Percentiles rank a stretch among this genome's conserved stretches.
These are phyloP conservation scores for Brassica carinata DNA, from an alignment of 345 rosid species.

Conservation along the genomic window DNA sequence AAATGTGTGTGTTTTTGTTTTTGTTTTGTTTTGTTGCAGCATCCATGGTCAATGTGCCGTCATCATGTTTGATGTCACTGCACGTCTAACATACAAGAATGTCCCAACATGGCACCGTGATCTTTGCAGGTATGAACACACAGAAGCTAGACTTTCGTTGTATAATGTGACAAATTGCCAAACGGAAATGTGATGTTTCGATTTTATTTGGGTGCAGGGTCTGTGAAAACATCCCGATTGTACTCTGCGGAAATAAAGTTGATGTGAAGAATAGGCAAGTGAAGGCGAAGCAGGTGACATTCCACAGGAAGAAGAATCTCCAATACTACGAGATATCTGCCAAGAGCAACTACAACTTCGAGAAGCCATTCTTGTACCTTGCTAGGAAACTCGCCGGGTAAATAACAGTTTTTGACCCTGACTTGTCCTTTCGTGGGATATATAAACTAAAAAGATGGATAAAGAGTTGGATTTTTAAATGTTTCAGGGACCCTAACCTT, in stretches of 20 bases:
- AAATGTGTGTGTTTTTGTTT: background rate
- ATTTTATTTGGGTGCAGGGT: slow-evolving; percentile 48
- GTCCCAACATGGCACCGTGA: slow-evolving; percentile 99
- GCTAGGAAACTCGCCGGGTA: slow-evolving; percentile 95
- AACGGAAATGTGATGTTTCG: background rate
- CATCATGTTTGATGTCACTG: slow-evolving; percentile 98
- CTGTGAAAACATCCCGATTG: slow-evolving; percentile 89
- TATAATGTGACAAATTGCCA: background rate
- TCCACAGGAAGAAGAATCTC: slow-evolving; percentile 94
- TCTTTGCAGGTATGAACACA: slow-evolving; percentile 67
- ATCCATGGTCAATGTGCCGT: slow-evolving; percentile 98
- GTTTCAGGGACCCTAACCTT: slow-evolving; percentile 66
- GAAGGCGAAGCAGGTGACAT: slow-evolving; percentile 91
- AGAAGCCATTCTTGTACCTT: slow-evolving; percentile 91
- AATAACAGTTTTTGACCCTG: background rate
- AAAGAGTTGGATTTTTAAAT: background rate
- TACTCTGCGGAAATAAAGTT: slow-evolving; percentile 90
- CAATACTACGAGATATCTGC: slow-evolving; percentile 95
- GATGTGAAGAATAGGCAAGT: slow-evolving; percentile 97
- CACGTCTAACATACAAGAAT: slow-evolving; percentile 94
- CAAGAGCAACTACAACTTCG: slow-evolving; percentile 92
- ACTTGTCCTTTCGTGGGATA: background rate
- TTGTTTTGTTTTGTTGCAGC: slow-evolving; percentile 47
- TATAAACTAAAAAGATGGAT: background rate
- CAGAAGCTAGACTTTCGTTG: background rate